Conservation (phyloP, 345 rosid genomes). For the Hibiscus mutabilis region DNA sequence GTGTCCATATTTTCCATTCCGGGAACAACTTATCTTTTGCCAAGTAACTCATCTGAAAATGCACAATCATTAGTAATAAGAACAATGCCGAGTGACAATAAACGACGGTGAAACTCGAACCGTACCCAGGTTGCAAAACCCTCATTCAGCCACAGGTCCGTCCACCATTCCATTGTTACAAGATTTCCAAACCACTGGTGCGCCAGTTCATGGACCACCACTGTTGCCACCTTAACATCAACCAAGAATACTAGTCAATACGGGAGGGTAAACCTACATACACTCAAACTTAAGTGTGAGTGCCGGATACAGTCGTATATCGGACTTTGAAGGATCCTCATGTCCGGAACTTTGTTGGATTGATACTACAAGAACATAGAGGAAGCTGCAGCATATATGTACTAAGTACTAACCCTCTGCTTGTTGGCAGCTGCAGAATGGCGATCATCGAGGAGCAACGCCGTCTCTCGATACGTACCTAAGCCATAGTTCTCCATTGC, state of each 20-base stretch:
- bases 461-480: constrained; percentile 89
- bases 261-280: neutral
- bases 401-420: constrained; percentile 68
- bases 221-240: constrained; percentile 70
- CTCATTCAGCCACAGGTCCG: constrained; percentile 94
- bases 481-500: constrained; percentile 99
- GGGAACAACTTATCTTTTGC: constrained; percentile 87
- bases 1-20: constrained; percentile 97
- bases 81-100: neutral
- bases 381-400: neutral
- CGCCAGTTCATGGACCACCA: constrained; percentile 96
- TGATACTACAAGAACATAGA: too few species aligned
- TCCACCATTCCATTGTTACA: constrained; percentile 99
- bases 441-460: constrained; percentile 79
- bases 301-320: neutral
- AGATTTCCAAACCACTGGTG: constrained; percentile 99
- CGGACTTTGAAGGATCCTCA: neutral
- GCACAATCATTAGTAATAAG: constrained; percentile 10
- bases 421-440: constrained; percentile 98
- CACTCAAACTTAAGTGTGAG: neutral
- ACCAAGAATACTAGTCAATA: constrained; percentile 14
- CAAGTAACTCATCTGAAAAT: constrained; percentile 83
- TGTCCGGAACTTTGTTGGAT: too few species aligned
- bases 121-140: constrained; percentile 99
- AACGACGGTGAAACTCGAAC: constrained; percentile 11